Conservation (phyloP, 805 yeast genomes). For the Brettanomyces bruxellensis region DNA sequence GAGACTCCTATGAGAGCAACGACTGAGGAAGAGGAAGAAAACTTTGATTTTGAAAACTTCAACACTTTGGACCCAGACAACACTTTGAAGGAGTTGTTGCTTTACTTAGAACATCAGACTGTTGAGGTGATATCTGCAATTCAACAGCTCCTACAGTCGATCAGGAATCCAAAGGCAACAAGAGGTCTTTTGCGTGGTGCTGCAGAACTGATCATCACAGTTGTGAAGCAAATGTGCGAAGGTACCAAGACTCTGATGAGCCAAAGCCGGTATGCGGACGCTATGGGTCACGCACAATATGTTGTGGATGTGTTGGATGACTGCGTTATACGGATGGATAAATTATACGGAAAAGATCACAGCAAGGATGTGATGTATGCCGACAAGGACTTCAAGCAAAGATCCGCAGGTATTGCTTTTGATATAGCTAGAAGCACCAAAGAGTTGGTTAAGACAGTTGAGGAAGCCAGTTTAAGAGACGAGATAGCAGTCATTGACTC, state of each 20-base stretch:
- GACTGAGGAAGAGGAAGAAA: constrained; percentile 14
- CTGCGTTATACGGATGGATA: constrained; percentile 75
- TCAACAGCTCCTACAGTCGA: constrained; percentile 69
- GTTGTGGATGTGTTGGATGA: constrained; percentile 81
- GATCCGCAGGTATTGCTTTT: constrained; percentile 92
- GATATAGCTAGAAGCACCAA: constrained; percentile 95
- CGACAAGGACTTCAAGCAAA: constrained; percentile 81
- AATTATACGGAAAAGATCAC: constrained; percentile 41
- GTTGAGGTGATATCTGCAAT: constrained; percentile 86
- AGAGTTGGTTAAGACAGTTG: constrained; percentile 91
- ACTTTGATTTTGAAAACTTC: constrained; percentile 62
- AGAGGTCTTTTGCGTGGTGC: constrained; percentile 65
- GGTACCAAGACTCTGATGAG: constrained; percentile 84
- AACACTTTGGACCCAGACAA: constrained; percentile 84
- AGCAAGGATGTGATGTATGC: constrained; percentile 54
- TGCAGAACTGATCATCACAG: constrained; percentile 67
- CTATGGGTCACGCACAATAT: constrained; percentile 87
- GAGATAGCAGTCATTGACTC: constrained; percentile 79
- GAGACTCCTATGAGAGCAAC: constrained; percentile 1
- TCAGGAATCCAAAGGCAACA: constrained; percentile 68
- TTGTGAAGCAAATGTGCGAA: constrained; percentile 79
- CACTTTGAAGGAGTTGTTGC: constrained; percentile 72
- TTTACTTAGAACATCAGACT: constrained; percentile 88
- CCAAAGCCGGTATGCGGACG: constrained; percentile 74
- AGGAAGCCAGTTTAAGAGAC: constrained; percentile 82